Base-by-base conservation (phyloP, 2,329 filamentous ascomycete genomes). In the Gaeumannomyces tritici region DNA sequence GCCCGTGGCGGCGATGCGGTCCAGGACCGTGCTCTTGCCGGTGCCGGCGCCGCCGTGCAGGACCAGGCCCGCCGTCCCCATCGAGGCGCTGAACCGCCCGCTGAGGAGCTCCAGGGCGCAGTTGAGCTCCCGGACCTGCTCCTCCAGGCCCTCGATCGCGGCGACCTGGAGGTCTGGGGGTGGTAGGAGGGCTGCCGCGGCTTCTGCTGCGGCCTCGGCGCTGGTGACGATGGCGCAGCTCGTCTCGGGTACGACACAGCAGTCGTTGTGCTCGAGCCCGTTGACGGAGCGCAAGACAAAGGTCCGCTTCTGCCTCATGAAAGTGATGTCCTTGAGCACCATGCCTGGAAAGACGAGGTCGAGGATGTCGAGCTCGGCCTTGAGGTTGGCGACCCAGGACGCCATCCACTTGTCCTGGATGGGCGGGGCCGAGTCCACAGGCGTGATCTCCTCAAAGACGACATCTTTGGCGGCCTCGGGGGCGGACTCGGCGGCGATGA, bases 31-130 rank as follows among this genome's bases (percentile, higher is more conserved):
- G 0, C 86, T 89, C 76, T 97, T 97, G 28, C 93, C 93, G 0
- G 90, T 96, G 13, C 93, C 93, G 65, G 85, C 84, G 24, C 90
- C 87, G 18, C 93, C 93, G 71, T 96, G 88, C 5, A 97, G 79
- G 28, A 95, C 80, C 47, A 95, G 81, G 0, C 85, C 86, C 61
- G 83, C 80, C 65, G 57, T 74, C 68, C 70, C 72, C 68, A 69
- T 71, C 63, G 62, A 69, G 64, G 56, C 70, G 60, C 63, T 69
- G 67, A 51, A 73, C 73, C 1, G 55, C 13, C 11, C n/a, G 29
- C 59, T 64, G 18, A 21, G 27, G 6, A 15, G 12, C 8, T 29
- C 15, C 28, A 96, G 79, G 60, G 87, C 85, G 51, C 78, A 72
- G 71, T 96, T 93, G 65, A 96, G 81, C 61, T 80, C 76, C 35